A percentile compares a stretch with the other conserved stretches of the same genome.
Conservation (phyloP, 1,284 basidiomycete genomes). For the Trametes hirsuta region DNA sequence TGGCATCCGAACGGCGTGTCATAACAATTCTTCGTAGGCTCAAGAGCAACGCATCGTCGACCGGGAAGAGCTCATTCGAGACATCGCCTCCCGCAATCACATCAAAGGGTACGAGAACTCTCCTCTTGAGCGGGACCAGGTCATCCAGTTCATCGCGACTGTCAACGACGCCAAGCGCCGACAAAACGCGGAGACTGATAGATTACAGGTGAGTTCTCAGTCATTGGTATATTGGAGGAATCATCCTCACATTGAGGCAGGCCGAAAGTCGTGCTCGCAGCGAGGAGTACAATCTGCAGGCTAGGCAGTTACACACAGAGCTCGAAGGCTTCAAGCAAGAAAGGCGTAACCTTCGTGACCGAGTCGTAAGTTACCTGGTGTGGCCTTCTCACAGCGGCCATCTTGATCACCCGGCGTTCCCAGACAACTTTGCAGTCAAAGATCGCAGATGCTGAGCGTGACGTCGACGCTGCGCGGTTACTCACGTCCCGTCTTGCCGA, state of each 20-base stretch:
- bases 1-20: background rate
- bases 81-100: conserved; percentile 68
- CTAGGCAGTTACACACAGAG: conserved; percentile 55
- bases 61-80: conserved; percentile 76
- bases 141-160: conserved; percentile 69
- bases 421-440: conserved; percentile 27
- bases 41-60: conserved; percentile 76
- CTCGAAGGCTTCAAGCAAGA: conserved; percentile 56
- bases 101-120: conserved; percentile 77
- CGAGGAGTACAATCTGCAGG: conserved; percentile 62
- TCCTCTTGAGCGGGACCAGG: conserved; percentile 66
- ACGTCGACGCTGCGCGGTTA: conserved; percentile 30
- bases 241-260: conserved; percentile 26
- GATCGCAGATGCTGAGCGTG: conserved; percentile 26
- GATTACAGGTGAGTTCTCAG: conserved; percentile 53
- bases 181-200: conserved; percentile 59
- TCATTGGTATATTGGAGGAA: background rate
- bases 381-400: background rate
- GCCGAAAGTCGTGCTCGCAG: conserved; percentile 53
- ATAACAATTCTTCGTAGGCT: conserved; percentile 48
- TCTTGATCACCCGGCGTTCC: background rate
- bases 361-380: conserved; percentile 54
- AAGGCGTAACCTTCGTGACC: conserved; percentile 54
- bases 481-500: conserved; percentile 26
- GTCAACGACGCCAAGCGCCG: conserved; percentile 61